Evolutionary conservation across 169 alveolate genomes (phyloP).

Genomic region (Plasmodium reichenowi): DNA sequence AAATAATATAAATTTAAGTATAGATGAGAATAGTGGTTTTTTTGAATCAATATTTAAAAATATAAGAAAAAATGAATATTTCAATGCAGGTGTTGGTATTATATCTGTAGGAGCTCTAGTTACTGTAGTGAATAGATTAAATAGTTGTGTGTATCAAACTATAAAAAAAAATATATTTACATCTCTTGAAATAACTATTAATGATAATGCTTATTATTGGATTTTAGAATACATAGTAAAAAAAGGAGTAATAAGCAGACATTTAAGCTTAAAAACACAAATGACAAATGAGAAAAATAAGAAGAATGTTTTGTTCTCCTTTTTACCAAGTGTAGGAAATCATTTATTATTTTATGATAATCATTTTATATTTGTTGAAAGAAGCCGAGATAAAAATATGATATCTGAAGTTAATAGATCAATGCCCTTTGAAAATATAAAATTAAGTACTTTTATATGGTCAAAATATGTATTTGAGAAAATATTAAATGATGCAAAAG

Average conservation of each 20-base stretch:
- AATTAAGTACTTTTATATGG: conserved; percentile 73
- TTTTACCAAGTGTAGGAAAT: conserved; percentile 75
- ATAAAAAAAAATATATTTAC: conserved; percentile 66
- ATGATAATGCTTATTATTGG: conserved; percentile 84
- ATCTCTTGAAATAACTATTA: conserved; percentile 81
- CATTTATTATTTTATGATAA: conserved; percentile 66
- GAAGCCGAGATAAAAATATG: conserved; percentile 57
- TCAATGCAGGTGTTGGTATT: conserved; percentile 79
- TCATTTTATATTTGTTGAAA: conserved; percentile 37
- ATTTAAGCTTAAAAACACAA: conserved; percentile 68
- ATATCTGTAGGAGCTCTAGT: conserved; percentile 78
- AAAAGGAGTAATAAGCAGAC: conserved; percentile 78
- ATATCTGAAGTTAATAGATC: conserved; percentile 46
- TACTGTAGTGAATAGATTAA: conserved; percentile 62
- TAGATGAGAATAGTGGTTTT: conserved; percentile 40
- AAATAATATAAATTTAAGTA: not conserved
- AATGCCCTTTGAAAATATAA: conserved; percentile 67
- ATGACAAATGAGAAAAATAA: conserved; percentile 49
- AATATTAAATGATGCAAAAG: conserved; percentile 68
- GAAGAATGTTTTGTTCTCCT: conserved; percentile 25
- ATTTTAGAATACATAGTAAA: conserved; percentile 83
- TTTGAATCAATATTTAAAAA: conserved; percentile 62
- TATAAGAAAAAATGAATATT: conserved; percentile 75
- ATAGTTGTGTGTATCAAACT: conserved; percentile 75
- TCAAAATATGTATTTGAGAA: conserved; percentile 51